Conservation (phyloP, 1,139 yeast species). For the Meyerozyma athensensis region DNA sequence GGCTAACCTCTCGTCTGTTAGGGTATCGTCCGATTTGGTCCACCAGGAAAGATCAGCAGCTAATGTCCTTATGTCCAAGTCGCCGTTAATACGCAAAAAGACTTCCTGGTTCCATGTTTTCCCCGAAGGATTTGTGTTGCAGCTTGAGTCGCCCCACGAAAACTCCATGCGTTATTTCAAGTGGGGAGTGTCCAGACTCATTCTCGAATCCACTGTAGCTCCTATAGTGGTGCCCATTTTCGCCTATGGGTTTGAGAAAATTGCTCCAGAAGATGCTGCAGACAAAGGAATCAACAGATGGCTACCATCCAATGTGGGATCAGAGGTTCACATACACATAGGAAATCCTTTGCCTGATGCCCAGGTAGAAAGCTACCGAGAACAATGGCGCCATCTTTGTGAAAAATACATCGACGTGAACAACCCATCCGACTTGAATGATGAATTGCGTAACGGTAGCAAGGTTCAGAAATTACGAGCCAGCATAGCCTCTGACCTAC, state of each 20-base stretch:
- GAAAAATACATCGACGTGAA: conserved; percentile 44
- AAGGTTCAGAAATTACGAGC: conserved; percentile 65
- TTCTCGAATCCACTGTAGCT: conserved; percentile 75
- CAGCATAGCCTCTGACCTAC: conserved; percentile 61
- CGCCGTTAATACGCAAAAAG: conserved; percentile 49
- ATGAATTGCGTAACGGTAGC: conserved; percentile 56
- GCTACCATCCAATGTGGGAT: conserved; percentile 63
- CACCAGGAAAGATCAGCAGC: conserved; percentile 26
- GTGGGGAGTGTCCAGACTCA: conserved; percentile 88
- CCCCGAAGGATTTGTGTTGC: conserved; percentile 94
- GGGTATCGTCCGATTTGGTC: conserved; percentile 15
- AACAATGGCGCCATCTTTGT: conserved; percentile 64
- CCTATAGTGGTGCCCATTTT: conserved; percentile 92
- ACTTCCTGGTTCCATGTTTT: conserved; percentile 93
- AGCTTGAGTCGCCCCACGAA: conserved; percentile 69
- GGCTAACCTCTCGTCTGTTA: conserved; percentile 12
- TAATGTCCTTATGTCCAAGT: conserved; percentile 33
- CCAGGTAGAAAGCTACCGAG: conserved; percentile 54
- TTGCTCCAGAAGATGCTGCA: conserved; percentile 75
- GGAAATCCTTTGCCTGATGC: conserved; percentile 69
- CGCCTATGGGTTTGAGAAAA: conserved; percentile 78
- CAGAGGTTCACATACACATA: conserved; percentile 62
- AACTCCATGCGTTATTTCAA: conserved; percentile 91
- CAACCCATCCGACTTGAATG: conserved; percentile 56
- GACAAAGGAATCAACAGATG: conserved; percentile 49